A percentile compares a stretch with the other conserved stretches of the same genome.
These are phyloP conservation scores for Porphyra umbilicalis DNA, from an alignment of 31 red algal genomes.

Conservation along the genomic window DNA sequence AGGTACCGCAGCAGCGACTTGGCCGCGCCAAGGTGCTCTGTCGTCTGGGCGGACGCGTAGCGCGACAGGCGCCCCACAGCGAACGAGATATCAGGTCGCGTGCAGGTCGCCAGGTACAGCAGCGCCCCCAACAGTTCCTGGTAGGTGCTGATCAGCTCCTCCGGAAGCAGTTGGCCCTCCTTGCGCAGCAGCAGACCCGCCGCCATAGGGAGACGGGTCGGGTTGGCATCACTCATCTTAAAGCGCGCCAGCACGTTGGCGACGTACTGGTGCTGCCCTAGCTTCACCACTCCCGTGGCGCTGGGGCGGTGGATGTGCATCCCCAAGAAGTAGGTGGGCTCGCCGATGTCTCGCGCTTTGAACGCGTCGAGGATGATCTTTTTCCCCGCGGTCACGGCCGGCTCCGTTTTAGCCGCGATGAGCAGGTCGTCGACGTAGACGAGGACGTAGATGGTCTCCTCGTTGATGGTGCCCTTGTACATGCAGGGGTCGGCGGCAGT, in stretches of 20 bases:
- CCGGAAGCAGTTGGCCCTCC: too few species aligned
- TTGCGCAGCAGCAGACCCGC: too few species aligned
- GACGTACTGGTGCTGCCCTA: too few species aligned
- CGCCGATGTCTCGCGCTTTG: too few species aligned
- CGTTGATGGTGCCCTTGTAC: conserved; percentile 1
- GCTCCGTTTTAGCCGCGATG: not conserved
- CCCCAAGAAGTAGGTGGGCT: too few species aligned
- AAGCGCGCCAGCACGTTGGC: too few species aligned
- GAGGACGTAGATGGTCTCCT: not conserved
- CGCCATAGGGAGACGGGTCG: too few species aligned
- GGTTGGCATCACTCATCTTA: too few species aligned
- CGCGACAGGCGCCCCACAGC: not conserved
- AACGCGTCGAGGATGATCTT: too few species aligned
- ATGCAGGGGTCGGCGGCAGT: conserved; percentile 11
- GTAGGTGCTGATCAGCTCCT: too few species aligned
- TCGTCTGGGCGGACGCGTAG: not conserved
- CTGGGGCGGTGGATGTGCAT: too few species aligned
- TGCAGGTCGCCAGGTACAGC: conserved; percentile 11
- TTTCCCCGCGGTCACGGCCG: not conserved
- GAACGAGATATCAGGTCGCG: conserved; percentile 12
- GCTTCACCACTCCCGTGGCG: too few species aligned
- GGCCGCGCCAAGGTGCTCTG: not conserved
- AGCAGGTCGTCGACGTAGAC: conserved; percentile 37
- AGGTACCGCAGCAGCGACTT: conserved; percentile 20
- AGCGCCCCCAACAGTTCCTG: conserved; percentile 6